A percentile compares a stretch with the other conserved stretches of the same genome.
These are phyloP conservation scores for Solanum sitiens DNA, from an alignment of 257 asterid genomes.

Conservation along the genomic window DNA sequence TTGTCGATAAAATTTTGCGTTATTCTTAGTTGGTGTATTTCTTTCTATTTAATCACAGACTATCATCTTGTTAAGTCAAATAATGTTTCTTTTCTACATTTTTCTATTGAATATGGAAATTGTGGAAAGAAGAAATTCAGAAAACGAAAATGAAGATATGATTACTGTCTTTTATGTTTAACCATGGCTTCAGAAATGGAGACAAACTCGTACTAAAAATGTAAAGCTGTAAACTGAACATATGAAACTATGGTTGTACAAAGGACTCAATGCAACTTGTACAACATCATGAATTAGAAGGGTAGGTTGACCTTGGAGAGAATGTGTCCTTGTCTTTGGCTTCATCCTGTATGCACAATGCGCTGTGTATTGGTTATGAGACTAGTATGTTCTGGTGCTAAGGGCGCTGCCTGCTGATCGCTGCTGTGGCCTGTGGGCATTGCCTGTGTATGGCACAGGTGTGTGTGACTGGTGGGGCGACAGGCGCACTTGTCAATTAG, in stretches of 20 bases:
- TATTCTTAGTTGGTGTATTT: not conserved
- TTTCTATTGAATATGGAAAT: not conserved
- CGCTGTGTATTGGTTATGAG: not conserved
- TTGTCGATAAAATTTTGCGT: not conserved
- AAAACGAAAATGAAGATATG: not conserved
- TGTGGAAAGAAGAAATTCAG: not conserved
- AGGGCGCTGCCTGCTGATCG: not conserved
- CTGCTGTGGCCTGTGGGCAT: not conserved
- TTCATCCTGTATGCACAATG: not conserved
- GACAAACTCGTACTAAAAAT: not conserved
- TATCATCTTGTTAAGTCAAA: not conserved
- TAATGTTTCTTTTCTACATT: not conserved
- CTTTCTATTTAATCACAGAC: not conserved
- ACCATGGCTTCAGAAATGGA: not conserved
- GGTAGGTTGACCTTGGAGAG: not conserved
- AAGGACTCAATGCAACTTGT: not conserved
- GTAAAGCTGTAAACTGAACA: not conserved
- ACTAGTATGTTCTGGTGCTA: not conserved
- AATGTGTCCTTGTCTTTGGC: not conserved
- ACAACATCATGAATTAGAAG: not conserved
- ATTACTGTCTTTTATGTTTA: not conserved
- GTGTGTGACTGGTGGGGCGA: not conserved
- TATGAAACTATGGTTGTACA: not conserved
- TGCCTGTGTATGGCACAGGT: not conserved
- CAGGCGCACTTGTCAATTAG: not conserved